Evolutionary conservation across 371 early-diverging fungal genomes (phyloP), one percentile per base, ranked within the genome.

Genomic region (Mortierella sp.): DNA sequence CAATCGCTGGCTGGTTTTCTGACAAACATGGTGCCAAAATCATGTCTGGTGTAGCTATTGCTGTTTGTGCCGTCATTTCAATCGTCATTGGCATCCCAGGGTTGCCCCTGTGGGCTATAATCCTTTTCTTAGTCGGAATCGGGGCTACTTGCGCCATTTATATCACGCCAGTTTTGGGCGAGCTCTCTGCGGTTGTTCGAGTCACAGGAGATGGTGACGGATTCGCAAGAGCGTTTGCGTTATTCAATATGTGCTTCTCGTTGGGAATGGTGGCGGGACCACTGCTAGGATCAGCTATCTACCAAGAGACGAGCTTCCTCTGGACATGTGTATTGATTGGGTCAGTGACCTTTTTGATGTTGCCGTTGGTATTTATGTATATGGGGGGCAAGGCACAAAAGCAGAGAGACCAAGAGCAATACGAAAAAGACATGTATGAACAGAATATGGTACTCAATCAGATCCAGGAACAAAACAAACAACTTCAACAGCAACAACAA

Each of bases 211-310:
- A 85, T 48, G 76, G 81, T 3, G 85, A 85, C 45, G 87, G 87
- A 11, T 85, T 82, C 57, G 87, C 84, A 3, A 72, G 83, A 43
- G 84, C 84, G 7, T 87, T 86, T 75, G 87, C 84, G 9, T 16
- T 87, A 41, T 86, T 87, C 64, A 89, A 89, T 64, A 77, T 87
- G 63, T 84, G 84, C 16, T 88, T 87, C 67, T 73, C 74, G 10
- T 22, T 78, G 59, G 79, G 79, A 0, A 78, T 73, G 74, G 74
- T 70, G 2, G 69, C 58, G 8, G 79, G 79, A 0, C 70, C 79
- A 6, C 53, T 78, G 47, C 38, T 78, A 43, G 79, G 74, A 22
- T 62, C 79, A 8, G 11, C 73, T 22, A 65, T 78, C 19, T 78
- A 70, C 21, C 69, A 78, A 22, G 67, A 70, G 65, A 73, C 79